phyloP scores from a whole-genome alignment of 345 rosid genomes.

The Populus davidiana region DNA sequence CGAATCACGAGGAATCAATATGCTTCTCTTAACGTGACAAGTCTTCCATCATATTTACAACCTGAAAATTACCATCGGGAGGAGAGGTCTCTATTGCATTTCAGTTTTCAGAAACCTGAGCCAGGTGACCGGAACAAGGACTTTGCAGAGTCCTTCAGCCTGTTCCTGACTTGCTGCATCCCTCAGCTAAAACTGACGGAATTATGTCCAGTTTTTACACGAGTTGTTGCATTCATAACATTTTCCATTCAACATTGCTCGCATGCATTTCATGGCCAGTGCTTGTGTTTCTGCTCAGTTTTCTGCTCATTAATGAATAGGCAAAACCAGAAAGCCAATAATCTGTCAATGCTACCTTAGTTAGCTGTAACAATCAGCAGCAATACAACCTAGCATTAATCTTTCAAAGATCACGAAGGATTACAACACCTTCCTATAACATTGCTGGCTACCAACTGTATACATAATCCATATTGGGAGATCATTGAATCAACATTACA shows the following conservation, averaged over 20 bases:
- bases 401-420: neutral
- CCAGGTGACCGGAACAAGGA: neutral
- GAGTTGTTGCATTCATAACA: neutral
- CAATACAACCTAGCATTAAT: neutral
- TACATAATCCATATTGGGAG: slow-evolving; percentile 33
- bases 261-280: neutral
- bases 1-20: neutral
- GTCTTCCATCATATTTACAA: neutral
- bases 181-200: neutral
- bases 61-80: neutral
- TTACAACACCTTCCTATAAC: slow-evolving; percentile 3
- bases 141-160: neutral
- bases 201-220: neutral
- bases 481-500: slow-evolving; percentile 11
- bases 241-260: neutral
- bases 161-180: neutral
- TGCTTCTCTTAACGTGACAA: neutral
- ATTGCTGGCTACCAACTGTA: slow-evolving; percentile 23
- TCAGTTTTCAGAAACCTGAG: neutral
- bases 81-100: neutral
- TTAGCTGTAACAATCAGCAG: slow-evolving; percentile 19
- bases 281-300: neutral
- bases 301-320: neutral
- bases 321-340: neutral
- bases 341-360: neutral